Base-by-base conservation (phyloP, 1,284 basidiomycete genomes). In the Polyporus tsugae region DNA sequence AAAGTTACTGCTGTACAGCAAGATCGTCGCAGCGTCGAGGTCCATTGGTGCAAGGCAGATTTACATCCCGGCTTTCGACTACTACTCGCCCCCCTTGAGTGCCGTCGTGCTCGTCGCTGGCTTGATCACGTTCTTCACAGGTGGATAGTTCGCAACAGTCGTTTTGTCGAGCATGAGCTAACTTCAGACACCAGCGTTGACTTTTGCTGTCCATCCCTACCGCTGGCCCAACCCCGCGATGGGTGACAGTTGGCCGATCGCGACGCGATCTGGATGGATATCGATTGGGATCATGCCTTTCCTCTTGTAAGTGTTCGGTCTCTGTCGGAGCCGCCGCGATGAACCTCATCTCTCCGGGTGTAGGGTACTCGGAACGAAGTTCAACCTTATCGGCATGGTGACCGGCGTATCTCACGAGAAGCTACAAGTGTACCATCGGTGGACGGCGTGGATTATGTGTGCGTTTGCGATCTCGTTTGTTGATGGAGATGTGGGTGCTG, bases 371-470 rank as follows among this genome's bases (percentile, higher is more conserved):
- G 80, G 80, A 2, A 79, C 79, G n/a, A 85, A 85, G 65, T 75
- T 80, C 64, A 84, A 84, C 73, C 70, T 78, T 55, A 74, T 85
- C 57, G 77, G 75, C 4, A 70, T 83, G 57, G 66, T 84, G 33
- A 82, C 82, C 6, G 81, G 82, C 22, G 78, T 79, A 13, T 82
- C 82, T n/a, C 83, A 84, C 70, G 83, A 84, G 72, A 82, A 82
- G 72, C 79, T 85, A 1, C 82, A 84, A 68, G 81, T 84, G 9
- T 82, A 80, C 71, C 83, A 85, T 68, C 81, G 82, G 49, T 83
- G 82, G 79, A 71, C 80, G 0, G 79, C 80, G 6, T 72, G 79
- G 66, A 66, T 80, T 38, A 80, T 81, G 78, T 80, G 80, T 81
- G 70, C 13, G 79, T 72, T 17, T 9, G n/a, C 25, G 52, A 17